phyloP scores from a whole-genome alignment of 2,329 filamentous ascomycete species.

The Myriangium duriaei region DNA sequence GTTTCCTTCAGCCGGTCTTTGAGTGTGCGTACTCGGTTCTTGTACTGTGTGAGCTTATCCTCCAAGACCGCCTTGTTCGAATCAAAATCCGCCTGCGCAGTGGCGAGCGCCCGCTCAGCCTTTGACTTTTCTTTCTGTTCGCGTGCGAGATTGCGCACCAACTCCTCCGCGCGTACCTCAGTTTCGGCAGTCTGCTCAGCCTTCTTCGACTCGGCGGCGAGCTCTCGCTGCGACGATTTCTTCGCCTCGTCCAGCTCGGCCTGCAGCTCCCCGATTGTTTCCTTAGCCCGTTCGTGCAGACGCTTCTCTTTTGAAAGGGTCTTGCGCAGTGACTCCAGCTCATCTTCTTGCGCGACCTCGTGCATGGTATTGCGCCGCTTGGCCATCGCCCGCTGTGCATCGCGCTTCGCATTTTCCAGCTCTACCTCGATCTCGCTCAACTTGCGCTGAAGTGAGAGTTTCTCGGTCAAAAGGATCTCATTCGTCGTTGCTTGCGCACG shows the following conservation, averaged over 20 bases:
- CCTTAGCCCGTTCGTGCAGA: slow-evolving; percentile 30
- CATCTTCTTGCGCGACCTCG: slow-evolving; percentile 30
- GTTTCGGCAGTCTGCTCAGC: slow-evolving; percentile 29
- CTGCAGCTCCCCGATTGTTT: slow-evolving; percentile 22
- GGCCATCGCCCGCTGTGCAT: slow-evolving; percentile 44
- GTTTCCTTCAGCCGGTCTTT: slow-evolving; percentile 63
- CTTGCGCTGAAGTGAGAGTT: slow-evolving; percentile 66
- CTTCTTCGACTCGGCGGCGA: slow-evolving; percentile 27
- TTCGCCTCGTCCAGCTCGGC: slow-evolving; percentile 23
- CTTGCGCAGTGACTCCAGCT: slow-evolving; percentile 34
- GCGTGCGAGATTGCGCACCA: slow-evolving; percentile 38
- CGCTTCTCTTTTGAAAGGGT: slow-evolving; percentile 35
- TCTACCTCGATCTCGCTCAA: slow-evolving; percentile 66
- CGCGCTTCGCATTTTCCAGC: slow-evolving; percentile 68
- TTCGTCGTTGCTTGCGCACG: slow-evolving; percentile 47
- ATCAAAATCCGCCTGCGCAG: slow-evolving; percentile 48
- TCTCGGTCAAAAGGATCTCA: slow-evolving; percentile 61
- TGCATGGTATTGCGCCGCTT: slow-evolving; percentile 39
- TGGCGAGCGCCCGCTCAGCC: slow-evolving; percentile 40
- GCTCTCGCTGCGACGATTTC: slow-evolving; percentile 18
- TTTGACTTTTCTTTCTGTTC: slow-evolving; percentile 41
- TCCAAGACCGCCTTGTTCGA: slow-evolving; percentile 53
- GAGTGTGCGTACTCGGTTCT: slow-evolving; percentile 54
- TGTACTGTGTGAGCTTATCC: slow-evolving; percentile 56
- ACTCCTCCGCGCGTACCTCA: slow-evolving; percentile 31